Percentiles rank a stretch among this genome's conserved stretches.
Evolutionary conservation across 768 basidiomycete species (phyloP).

Genomic region (Lactifluus subvellereus): DNA sequence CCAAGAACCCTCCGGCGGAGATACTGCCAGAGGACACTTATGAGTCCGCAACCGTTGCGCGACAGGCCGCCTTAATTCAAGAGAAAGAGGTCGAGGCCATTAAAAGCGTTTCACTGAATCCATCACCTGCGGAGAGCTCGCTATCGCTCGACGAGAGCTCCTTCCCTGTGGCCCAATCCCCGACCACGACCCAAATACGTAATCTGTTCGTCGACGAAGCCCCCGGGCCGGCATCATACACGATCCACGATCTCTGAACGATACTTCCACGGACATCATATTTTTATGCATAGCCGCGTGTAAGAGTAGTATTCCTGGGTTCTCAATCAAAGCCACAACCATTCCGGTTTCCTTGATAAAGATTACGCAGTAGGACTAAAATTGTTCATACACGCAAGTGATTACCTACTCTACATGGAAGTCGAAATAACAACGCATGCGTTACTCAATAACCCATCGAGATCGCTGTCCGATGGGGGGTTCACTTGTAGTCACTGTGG

Average conservation of each 20-base stretch:
- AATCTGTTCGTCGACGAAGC: background rate
- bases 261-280: background rate
- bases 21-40: constrained; percentile 45
- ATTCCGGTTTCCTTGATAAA: background rate
- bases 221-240: background rate
- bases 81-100: constrained; percentile 59
- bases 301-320: background rate
- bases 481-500: constrained; percentile 28
- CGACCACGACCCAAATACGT: background rate
- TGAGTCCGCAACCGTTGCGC: constrained; percentile 47
- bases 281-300: background rate
- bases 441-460: constrained; percentile 57
- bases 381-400: background rate
- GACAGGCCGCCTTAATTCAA: constrained; percentile 50
- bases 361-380: background rate
- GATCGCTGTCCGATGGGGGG: constrained; percentile 25
- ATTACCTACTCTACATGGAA: background rate
- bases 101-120: constrained; percentile 44
- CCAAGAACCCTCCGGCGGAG: constrained; percentile 42
- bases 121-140: constrained; percentile 36
- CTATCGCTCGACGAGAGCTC: background rate
- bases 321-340: background rate
- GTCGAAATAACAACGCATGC: background rate
- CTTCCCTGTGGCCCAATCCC: background rate
- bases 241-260: background rate